Conservation (phyloP, 2,329 filamentous ascomycete genomes). For the Fusarium longipes region DNA sequence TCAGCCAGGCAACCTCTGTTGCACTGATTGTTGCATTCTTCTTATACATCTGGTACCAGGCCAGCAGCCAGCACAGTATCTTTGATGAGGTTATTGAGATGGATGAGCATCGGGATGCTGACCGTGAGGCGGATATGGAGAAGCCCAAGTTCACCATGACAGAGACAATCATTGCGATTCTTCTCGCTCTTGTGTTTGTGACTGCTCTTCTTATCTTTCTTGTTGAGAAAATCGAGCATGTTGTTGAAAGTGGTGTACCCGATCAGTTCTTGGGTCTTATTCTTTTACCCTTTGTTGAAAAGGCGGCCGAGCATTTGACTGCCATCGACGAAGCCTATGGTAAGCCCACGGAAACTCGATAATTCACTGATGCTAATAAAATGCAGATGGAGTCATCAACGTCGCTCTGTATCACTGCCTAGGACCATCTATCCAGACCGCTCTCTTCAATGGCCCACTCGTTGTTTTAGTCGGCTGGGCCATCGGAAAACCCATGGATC, state of each 20-base stretch:
- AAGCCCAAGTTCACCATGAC: constrained; percentile 74
- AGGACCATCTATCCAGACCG: constrained; percentile 79
- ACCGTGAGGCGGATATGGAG: constrained; percentile 65
- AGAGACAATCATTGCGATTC: constrained; percentile 70
- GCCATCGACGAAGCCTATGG: constrained; percentile 76
- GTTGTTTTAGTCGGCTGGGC: constrained; percentile 79
- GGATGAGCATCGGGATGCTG: constrained; percentile 65
- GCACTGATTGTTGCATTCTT: constrained; percentile 70
- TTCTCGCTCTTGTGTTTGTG: constrained; percentile 67
- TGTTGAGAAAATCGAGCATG: constrained; percentile 72
- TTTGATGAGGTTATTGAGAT: constrained; percentile 66
- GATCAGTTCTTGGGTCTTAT: constrained; percentile 64
- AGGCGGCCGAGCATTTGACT: constrained; percentile 76
- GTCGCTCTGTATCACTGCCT: constrained; percentile 78
- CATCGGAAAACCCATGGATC: constrained; percentile 70
- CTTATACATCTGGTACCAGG: constrained; percentile 69
- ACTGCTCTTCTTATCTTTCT: constrained; percentile 74
- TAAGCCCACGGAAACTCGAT: not conserved
- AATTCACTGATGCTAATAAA: not conserved
- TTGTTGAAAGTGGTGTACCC: constrained; percentile 49
- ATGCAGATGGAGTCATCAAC: constrained; percentile 70
- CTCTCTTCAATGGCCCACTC: constrained; percentile 78
- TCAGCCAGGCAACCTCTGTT: constrained; percentile 71
- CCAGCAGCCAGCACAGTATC: constrained; percentile 72
- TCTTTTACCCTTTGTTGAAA: constrained; percentile 75